Percentiles rank a stretch among this genome's conserved stretches.
Conservation (phyloP, 768 basidiomycete species). For the Tricholomella constricta region DNA sequence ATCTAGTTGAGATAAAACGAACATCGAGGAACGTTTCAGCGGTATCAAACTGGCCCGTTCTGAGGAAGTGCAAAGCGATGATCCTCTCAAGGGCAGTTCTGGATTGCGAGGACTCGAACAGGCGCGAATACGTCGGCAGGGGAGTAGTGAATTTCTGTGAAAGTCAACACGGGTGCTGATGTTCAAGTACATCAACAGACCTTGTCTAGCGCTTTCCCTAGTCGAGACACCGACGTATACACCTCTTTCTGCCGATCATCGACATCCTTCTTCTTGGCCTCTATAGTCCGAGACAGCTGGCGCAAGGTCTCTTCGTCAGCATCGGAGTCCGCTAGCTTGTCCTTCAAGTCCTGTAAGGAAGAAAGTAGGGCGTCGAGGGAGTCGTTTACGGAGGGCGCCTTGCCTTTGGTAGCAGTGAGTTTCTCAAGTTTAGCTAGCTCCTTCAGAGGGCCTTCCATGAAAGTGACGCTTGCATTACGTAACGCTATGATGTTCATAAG, state of each 20-base stretch:
- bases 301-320: constrained; percentile 51
- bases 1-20: constrained; percentile 19
- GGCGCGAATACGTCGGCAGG: constrained; percentile 65
- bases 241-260: constrained; percentile 90
- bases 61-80: constrained; percentile 74
- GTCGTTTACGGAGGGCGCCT: constrained; percentile 52
- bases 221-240: constrained; percentile 70
- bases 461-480: constrained; percentile 11
- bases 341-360: constrained; percentile 57
- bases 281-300: constrained; percentile 58
- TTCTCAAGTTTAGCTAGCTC: constrained; percentile 80
- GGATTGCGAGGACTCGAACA: constrained; percentile 66
- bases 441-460: constrained; percentile 76
- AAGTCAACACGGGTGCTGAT: background rate
- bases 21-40: constrained; percentile 78
- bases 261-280: constrained; percentile 77
- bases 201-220: constrained; percentile 92
- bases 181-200: constrained; percentile 38
- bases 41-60: constrained; percentile 79
- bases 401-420: constrained; percentile 55
- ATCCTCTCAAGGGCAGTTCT: constrained; percentile 65
- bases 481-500: background rate
- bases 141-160: constrained; percentile 59
- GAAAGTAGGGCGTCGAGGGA: constrained; percentile 67
- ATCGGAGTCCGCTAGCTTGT: constrained; percentile 48